phyloP scores from a whole-genome alignment of 2,329 filamentous ascomycete genomes.

The Emergomyces pasteurianus region DNA sequence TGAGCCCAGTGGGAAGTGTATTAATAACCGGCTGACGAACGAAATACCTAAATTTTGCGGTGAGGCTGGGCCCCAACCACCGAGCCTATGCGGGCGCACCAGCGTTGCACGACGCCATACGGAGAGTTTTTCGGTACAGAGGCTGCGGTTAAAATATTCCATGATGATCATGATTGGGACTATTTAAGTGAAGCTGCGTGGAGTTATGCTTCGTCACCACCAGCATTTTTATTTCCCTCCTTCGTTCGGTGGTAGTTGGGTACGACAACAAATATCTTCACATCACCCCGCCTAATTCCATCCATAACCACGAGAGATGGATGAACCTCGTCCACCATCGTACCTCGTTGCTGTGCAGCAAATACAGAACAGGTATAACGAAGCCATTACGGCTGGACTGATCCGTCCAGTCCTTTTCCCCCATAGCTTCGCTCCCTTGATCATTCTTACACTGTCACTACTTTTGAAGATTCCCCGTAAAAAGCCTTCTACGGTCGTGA shows the following conservation, averaged over 20 bases:
- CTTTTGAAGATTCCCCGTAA: conserved; percentile 37
- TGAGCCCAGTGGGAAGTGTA: not conserved
- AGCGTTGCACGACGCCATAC: too few species aligned
- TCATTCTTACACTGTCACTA: conserved; percentile 37
- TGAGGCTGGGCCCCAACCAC: not conserved
- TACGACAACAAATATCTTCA: not conserved
- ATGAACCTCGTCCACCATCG: conserved; percentile 9
- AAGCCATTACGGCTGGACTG: conserved; percentile 17
- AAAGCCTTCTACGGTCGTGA: conserved; percentile 21
- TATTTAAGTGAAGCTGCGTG: too few species aligned
- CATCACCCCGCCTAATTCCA: not conserved
- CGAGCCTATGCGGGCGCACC: not conserved
- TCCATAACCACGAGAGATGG: not conserved
- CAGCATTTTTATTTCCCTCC: not conserved
- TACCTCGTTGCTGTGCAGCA: conserved; percentile 19
- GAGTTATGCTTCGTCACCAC: too few species aligned
- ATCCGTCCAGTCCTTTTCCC: conserved; percentile 26
- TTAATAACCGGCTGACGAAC: not conserved
- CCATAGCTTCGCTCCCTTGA: conserved; percentile 19
- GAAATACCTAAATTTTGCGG: not conserved
- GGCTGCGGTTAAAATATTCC: not conserved
- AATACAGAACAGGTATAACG: conserved; percentile 15
- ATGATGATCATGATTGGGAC: not conserved
- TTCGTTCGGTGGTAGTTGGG: not conserved
- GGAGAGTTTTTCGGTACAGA: not conserved